phyloP scores from a whole-genome alignment of 495 filamentous ascomycete genomes.

The Xylaria scruposa region DNA sequence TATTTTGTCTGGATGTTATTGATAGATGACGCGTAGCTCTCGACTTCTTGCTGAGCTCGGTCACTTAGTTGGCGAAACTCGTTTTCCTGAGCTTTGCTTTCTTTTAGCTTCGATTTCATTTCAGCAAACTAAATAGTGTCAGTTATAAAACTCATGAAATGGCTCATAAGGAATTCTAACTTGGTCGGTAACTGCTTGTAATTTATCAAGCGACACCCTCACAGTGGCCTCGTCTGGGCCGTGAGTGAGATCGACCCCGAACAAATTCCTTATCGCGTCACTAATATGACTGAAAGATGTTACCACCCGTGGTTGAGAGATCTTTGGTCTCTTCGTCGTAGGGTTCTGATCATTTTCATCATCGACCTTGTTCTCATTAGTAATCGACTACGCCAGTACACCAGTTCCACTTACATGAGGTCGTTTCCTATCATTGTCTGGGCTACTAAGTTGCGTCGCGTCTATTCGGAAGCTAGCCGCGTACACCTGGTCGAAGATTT shows the following conservation, averaged over 20 bases:
- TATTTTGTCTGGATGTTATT: conserved; percentile 40
- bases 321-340: conserved; percentile 33
- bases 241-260: conserved; percentile 31
- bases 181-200: conserved; percentile 45
- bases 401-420: conserved; percentile 40
- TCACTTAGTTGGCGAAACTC: conserved; percentile 39
- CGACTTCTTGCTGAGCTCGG: conserved; percentile 41
- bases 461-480: conserved; percentile 26
- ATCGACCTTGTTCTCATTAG: conserved; percentile 32
- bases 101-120: conserved; percentile 37
- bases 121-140: conserved; percentile 37
- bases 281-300: conserved; percentile 33
- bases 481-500: conserved; percentile 46
- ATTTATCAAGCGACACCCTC: conserved; percentile 40
- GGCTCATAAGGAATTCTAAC: conserved; percentile 30
- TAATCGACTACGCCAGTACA: background rate
- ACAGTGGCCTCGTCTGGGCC: conserved; percentile 29
- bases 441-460: conserved; percentile 23
- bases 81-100: conserved; percentile 34
- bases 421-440: conserved; percentile 46
- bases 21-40: conserved; percentile 37
- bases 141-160: background rate
- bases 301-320: conserved; percentile 38
- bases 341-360: conserved; percentile 39
- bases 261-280: conserved; percentile 32